These are phyloP conservation scores for Gonium pectorale DNA, from an alignment of 139 green algal species.

Conservation along the genomic window DNA sequence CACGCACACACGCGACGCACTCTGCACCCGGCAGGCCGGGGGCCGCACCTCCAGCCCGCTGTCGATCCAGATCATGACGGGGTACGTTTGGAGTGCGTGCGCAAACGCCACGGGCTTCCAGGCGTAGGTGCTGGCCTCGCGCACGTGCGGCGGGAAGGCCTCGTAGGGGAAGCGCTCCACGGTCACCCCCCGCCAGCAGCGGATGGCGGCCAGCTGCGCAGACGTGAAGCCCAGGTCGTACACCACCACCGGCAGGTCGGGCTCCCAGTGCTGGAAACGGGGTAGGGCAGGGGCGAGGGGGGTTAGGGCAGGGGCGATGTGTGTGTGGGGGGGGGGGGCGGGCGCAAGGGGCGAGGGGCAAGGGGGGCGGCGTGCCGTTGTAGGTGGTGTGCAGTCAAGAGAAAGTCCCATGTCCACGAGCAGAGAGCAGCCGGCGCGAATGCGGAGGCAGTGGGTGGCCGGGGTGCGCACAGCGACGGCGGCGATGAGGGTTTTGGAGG, in stretches of 20 bases:
- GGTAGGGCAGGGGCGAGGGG: neutral
- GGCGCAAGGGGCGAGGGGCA: no score
- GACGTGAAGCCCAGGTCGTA: conserved; percentile 55
- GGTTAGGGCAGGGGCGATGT: no score
- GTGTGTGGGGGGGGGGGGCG: no score
- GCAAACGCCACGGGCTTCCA: conserved; percentile 50
- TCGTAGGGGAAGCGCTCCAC: conserved; percentile 28
- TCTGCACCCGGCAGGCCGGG: no score
- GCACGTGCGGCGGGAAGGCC: conserved; percentile 44
- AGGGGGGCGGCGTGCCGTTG: no score
- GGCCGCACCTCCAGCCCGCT: conserved; percentile 48
- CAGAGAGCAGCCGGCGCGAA: no score
- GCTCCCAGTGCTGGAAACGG: conserved; percentile 41
- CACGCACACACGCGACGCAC: no score
- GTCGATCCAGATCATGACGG: conserved; percentile 53
- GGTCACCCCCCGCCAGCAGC: neutral
- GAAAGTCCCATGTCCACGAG: no score
- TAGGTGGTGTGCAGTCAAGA: no score
- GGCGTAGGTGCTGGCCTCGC: conserved; percentile 50
- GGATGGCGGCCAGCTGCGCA: neutral
- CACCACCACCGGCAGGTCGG: conserved; percentile 22
- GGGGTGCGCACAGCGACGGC: no score
- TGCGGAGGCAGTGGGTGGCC: no score
- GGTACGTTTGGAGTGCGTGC: conserved; percentile 7
- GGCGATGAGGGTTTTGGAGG: no score